Base-by-base conservation (phyloP, 1,284 basidiomycete genomes). In the Boletus holoroseus region DNA sequence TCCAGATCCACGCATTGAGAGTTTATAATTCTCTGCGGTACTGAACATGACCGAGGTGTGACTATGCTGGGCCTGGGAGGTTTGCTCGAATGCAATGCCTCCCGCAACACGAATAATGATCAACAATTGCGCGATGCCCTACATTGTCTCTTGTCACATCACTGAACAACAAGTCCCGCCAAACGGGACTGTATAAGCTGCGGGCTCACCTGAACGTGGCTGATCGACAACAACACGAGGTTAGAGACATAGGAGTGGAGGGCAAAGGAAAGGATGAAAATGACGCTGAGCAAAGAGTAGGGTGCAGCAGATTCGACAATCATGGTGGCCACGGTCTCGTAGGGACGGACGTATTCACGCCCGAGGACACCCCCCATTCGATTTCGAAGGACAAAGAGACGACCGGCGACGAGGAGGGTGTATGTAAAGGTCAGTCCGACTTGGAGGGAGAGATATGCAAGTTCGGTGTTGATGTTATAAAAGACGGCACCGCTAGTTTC, bases 71-170 rank as follows among this genome's bases (percentile, higher is more conserved):
- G 38, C n/a, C 16, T 3, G 16, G 5, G 44, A 45, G 7, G 16
- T 43, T 13, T 27, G 12, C 1, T 30, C 26, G 8, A 58, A 42
- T 11, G 50, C 53, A 9, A 7, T 12, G 13, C 55, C 62, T 31
- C 48, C 54, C 2, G 59, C 60, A 13, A 70, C 58, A 5, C 63
- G 62, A 20, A 62, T 55, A 48, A 68, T 68, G 52, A 69, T 68
- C 43, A 62, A 48, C 28, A 68, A 41, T 44, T 62, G 61, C 1
- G 58, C 56, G 42, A 68, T 60, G 13, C 57, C 66, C 68, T 69
- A 20, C 6, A 2, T 35, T 3, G 5, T 13, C 7, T 7, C 4
- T 3, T 6, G 40, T 55, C 28, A 47, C 6, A n/a, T 28, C 18
- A 35, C 22, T 5, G 24, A 43, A 32, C 36, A 24, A 49, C 13